Base-by-base conservation (phyloP, 2,329 filamentous ascomycete species). In the Exophiala spinifera region DNA sequence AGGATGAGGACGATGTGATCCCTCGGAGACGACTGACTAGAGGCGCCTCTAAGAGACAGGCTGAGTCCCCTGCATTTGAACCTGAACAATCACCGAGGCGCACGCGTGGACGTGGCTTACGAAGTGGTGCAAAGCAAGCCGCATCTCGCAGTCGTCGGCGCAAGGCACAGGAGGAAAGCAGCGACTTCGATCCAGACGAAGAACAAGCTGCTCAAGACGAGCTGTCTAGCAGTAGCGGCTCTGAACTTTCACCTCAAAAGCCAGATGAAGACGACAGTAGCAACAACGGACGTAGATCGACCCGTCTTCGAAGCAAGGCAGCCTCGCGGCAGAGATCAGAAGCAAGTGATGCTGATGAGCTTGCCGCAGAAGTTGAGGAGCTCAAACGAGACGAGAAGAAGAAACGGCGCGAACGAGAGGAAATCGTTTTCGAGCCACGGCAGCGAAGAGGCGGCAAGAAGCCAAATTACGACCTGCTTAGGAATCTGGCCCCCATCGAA, bases 101-200 rank as follows among this genome's bases (percentile, higher is more conserved):
- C 45, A 56, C 67, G 25, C 68, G 63, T 55, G 69, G 69, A 55
- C 72, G 70, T 39, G 73, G 47, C 40, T 53, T 53, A 49, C 51
- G 53, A 49, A 59, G 44, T 36, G 37, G 45, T 49, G 56, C 70
- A 43, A 67, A 68, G 53, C 70, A 68, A 45, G 74, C 72, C 59
- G 69, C 67, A 34, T 67, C 65, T 52, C 71, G 65, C 64, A 74
- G 62, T 63, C 74, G 71, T 28, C 73, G 76, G 47, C 72, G 72
- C 34, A 77, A 79, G 67, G 61, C 61, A 49, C 57, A 69, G 47
- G 78, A 83, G 46, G 81, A 83, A 48, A 83, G 79, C 62, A 85
- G 82, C 61, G 83, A 86, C 62, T 86, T 85, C 59, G 81, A 85
- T 62, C 82, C 83, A 4, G 77, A 76, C 31, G 75, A 75, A 19